Evolutionary conservation across 1,139 yeast species (phyloP), one percentile per base, ranked within the genome.

Genomic region (Yamadazyma membranifaciens): DNA sequence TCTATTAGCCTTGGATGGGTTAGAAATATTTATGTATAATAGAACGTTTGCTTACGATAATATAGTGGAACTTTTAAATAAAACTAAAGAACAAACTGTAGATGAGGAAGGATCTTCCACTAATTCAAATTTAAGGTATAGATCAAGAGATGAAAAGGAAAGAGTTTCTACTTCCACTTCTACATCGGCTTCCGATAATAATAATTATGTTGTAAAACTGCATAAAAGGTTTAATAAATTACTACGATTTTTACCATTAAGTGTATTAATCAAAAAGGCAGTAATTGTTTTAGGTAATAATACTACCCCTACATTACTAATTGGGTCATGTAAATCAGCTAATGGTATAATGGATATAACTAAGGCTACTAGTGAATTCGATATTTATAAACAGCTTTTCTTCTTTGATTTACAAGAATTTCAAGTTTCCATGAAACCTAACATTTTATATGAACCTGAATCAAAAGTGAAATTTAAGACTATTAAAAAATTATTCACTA

Each of bases 1-100:
- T 44, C 52, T 73, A 2, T 55, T 88, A 5, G 73, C 75, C 16
- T 62, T 86, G 7, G 84, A 83, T 38, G 98, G 98, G 1, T 55
- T 87, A 2, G 98, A 92, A 56, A 65, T 86, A 38, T 92, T 88
- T 56, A 65, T 85, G 45, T 89, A 85, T 59, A 92, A 92, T 59
- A 70, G 94, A 52, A 78, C 87, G 0, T 68, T 69, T 16, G 92
- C 95, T 1, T 92, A 86, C 58, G 92, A 87, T 37, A 73, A 72
- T 39, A 76, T 88, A 15, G 57, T 81, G 48, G 75, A 75, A 16
- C 57, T 65, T 31, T 60, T 80, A 32, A 57, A 61, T 34, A 54
- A 60, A 39, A 13, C 45, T 40, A 27, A 20, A 20, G 30, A 34
- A 10, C 14, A 35, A 31, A n/a, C 6, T 26, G 26, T 9, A n/a